These are phyloP conservation scores for Daldinia grandis DNA, from an alignment of 495 filamentous ascomycete species.

Conservation along the genomic window DNA sequence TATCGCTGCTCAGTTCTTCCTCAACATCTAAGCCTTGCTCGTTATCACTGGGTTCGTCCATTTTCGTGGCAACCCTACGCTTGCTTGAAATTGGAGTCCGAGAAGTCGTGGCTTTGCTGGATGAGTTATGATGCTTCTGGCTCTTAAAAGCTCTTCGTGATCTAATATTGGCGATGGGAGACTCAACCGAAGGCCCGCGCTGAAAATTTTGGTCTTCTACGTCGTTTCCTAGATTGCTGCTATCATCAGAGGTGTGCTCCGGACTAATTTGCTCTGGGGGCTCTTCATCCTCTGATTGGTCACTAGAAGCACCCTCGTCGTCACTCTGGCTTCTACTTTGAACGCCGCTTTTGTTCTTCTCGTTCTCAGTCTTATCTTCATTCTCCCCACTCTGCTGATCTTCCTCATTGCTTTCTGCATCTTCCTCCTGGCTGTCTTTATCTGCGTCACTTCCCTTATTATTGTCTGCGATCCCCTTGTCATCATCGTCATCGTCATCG, in stretches of 20 bases:
- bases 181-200: conserved; percentile 6
- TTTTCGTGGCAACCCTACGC: not conserved
- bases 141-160: not conserved
- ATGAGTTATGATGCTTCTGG: conserved; percentile 14
- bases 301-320: not conserved
- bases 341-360: conserved; percentile 4
- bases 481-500: conserved; percentile 37
- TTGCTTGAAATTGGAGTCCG: not conserved
- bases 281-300: not conserved
- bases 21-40: conserved; percentile 7
- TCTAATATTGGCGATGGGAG: conserved; percentile 13
- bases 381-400: conserved; percentile 31
- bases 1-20: conserved; percentile 41
- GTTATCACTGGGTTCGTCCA: conserved; percentile 17
- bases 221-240: conserved; percentile 2
- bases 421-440: conserved; percentile 15
- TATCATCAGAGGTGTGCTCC: not conserved
- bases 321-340: not conserved
- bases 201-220: not conserved
- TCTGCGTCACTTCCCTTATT: not conserved
- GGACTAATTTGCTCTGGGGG: not conserved
- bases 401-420: conserved; percentile 15
- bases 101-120: not conserved
- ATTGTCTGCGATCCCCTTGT: conserved; percentile 32
- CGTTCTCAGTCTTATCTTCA: not conserved